Base-by-base conservation (phyloP, 495 filamentous ascomycete species). In the Penicillium parvum region DNA sequence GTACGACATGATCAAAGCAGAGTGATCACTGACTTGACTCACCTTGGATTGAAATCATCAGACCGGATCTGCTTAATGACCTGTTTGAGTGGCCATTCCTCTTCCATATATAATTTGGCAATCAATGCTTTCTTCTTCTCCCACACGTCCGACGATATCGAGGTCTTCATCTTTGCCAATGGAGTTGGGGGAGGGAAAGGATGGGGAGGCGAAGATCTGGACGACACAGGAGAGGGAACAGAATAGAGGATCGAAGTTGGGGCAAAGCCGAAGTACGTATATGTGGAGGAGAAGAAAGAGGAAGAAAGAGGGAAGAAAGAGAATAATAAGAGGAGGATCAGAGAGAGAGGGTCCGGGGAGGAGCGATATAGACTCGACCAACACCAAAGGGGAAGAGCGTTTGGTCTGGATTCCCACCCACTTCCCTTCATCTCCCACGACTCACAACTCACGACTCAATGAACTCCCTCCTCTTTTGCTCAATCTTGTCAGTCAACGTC, bases 31-130 rank as follows among this genome's bases (percentile, higher is more conserved):
- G 14, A n/a, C n/a, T 8, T 8, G 1, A 42, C 61, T 49, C 32
- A 74, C 71, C 66, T 73, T 6, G 71, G 71, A 43, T 74, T 66
- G 51, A 74, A 74, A 41, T 74, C 67, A 17, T 66, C 64, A 1
- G 66, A 65, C 9, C 69, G 68, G 22, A 74, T 72, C 47, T 71
- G 62, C 47, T 73, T 73, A 41, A 73, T 73, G 32, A 74, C 71
- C 36, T 69, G 69, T 40, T 73, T 74, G 30, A 74, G 55, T 3
- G 71, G 68, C 68, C 67, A 73, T 64, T 71, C 68, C 29, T 74
- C 68, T 17, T 72, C 68, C 53, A 71, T 73, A 43, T 74, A 74
- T 28, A 74, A 50, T 22, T 64, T 62, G 27, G 68, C 60, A 43
- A 74, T 74, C 45, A 73, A 47, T 5, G 60, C 63, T 41, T 71